These are phyloP conservation scores for Umbelopsis vinacea DNA, from an alignment of 192 early-diverging fungal genomes.

Conservation along the genomic window DNA sequence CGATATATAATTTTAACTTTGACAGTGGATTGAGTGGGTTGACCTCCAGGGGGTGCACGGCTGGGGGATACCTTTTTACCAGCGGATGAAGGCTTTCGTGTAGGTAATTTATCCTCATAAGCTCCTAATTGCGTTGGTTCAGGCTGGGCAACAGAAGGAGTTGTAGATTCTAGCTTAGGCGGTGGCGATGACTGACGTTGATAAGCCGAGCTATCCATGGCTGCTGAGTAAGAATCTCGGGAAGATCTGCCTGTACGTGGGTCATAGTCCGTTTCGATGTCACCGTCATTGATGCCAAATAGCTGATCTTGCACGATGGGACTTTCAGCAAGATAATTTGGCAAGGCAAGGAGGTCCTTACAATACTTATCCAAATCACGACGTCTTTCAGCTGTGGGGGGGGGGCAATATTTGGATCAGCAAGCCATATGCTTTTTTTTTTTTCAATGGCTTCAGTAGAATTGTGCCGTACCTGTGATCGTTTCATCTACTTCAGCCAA, in stretches of 20 bases:
- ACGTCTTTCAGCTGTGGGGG: conserved; percentile 52
- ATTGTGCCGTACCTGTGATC: conserved; percentile 50
- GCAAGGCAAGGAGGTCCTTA: conserved; percentile 62
- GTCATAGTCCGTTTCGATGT: conserved; percentile 56
- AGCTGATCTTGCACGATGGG: conserved; percentile 51
- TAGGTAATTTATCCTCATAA: background rate
- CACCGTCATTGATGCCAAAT: conserved; percentile 60
- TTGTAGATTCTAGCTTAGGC: background rate
- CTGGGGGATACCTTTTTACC: background rate
- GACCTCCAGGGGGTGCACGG: conserved; percentile 12
- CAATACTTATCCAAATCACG: conserved; percentile 71
- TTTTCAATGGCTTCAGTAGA: background rate
- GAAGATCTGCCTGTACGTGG: conserved; percentile 22
- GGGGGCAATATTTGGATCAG: background rate
- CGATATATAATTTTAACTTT: conserved; percentile 75
- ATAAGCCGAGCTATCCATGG: background rate
- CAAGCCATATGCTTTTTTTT: background rate
- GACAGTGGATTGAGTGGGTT: conserved; percentile 41
- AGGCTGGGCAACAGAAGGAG: background rate
- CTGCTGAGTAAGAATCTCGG: conserved; percentile 5
- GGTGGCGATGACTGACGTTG: conserved; percentile 1
- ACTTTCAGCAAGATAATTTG: conserved; percentile 57
- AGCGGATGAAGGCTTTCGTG: conserved; percentile 19
- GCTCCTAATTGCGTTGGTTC: background rate
- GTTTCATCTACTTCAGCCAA: conserved; percentile 65